Conservation (phyloP, 192 early-diverging fungal species). For the Podila epigama region DNA sequence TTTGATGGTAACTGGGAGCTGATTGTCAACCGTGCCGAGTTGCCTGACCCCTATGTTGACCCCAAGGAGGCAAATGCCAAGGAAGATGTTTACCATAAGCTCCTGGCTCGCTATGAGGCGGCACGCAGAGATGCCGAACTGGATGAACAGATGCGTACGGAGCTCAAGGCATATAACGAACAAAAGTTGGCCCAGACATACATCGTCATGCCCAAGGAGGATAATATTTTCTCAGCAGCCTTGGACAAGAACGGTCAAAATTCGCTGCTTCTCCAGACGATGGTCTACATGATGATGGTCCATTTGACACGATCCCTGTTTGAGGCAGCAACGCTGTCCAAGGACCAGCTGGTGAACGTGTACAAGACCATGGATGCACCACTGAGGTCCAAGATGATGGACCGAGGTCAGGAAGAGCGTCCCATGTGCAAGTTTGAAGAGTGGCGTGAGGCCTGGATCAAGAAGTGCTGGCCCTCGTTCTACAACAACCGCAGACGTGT, state of each 20-base stretch:
- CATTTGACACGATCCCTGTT: constrained; percentile 37
- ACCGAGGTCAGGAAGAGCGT: constrained; percentile 21
- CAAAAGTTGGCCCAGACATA: constrained; percentile 38
- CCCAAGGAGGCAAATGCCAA: constrained; percentile 38
- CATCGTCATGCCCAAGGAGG: constrained; percentile 43
- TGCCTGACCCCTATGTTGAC: constrained; percentile 33
- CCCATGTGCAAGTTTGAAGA: constrained; percentile 27
- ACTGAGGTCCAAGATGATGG: constrained; percentile 32
- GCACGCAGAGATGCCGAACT: constrained; percentile 21
- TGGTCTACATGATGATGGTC: constrained; percentile 52
- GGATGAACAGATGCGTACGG: constrained; percentile 46
- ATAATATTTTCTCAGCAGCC: not conserved
- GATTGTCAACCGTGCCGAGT: constrained; percentile 38
- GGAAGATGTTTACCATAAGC: constrained; percentile 9
- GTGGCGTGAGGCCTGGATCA: constrained; percentile 42
- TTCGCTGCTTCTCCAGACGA: constrained; percentile 28
- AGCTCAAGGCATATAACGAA: constrained; percentile 38
- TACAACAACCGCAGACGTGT: constrained; percentile 42
- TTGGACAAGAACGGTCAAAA: constrained; percentile 16
- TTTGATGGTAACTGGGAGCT: constrained; percentile 44
- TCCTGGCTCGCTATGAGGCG: constrained; percentile 30
- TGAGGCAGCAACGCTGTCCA: constrained; percentile 43
- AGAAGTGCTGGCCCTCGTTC: constrained; percentile 31
- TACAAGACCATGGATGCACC: constrained; percentile 38
- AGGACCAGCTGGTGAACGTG: constrained; percentile 29